Conservation (phyloP, 257 asterid species). For the Osmanthus fragrans region DNA sequence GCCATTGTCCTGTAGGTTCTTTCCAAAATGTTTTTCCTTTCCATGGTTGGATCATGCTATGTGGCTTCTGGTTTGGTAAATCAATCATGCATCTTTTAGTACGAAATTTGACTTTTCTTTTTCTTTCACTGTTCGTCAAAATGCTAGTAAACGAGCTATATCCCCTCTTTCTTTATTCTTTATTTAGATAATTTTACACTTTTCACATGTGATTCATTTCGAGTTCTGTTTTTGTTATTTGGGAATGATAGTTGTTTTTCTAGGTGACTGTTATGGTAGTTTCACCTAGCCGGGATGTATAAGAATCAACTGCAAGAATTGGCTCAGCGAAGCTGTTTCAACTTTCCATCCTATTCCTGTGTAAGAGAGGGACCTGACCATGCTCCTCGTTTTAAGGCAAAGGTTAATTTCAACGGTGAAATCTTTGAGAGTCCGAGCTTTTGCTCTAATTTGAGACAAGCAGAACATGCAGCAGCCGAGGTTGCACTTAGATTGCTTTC, state of each 20-base stretch:
- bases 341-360: constrained; percentile 46
- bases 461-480: constrained; percentile 67
- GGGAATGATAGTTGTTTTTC: not conserved
- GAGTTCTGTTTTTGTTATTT: not conserved
- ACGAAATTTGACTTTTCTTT: not conserved
- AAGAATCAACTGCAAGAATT: constrained; percentile 54
- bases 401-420: constrained; percentile 53
- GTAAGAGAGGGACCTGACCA: constrained; percentile 56
- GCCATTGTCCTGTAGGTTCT: not conserved
- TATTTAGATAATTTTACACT: not conserved
- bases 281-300: constrained; percentile 31
- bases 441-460: constrained; percentile 49
- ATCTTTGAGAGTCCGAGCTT: constrained; percentile 38
- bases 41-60: not conserved
- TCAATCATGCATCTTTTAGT: not conserved
- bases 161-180: not conserved
- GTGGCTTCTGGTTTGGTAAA: not conserved
- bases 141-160: not conserved
- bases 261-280: not conserved
- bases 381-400: constrained; percentile 55
- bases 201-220: not conserved
- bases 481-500: constrained; percentile 57
- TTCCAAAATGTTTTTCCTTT: not conserved
- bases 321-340: constrained; percentile 56
- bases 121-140: not conserved